Percentiles rank a stretch among this genome's conserved stretches.
These are phyloP conservation scores for Solidago caesia DNA, from an alignment of 129 eudicot species.

Conservation along the genomic window DNA sequence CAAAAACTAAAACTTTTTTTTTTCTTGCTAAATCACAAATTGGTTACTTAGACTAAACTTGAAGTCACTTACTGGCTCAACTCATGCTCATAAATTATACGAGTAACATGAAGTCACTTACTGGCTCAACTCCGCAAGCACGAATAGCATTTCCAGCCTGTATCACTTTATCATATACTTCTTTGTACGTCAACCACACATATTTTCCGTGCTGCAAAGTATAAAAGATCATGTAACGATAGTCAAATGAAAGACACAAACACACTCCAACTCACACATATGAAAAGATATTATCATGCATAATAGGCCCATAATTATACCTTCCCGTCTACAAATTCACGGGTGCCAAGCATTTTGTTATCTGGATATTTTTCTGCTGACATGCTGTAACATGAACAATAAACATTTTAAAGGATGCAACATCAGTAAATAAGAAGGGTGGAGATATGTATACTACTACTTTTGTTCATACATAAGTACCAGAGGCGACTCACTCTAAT, in stretches of 20 bases:
- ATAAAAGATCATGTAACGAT: not conserved
- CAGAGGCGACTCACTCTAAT: too few relatives aligned
- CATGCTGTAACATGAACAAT: constrained; percentile 45
- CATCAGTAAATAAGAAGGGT: not conserved
- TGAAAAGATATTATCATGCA: not conserved
- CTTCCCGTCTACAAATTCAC: constrained; percentile 79
- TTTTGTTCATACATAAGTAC: too few relatives aligned
- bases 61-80: constrained; percentile 55
- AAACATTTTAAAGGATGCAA: constrained; percentile 1
- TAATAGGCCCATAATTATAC: constrained; percentile 34
- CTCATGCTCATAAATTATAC: not conserved
- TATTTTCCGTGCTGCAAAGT: constrained; percentile 71
- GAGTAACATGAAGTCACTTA: constrained; percentile 35
- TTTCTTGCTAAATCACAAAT: too few relatives aligned
- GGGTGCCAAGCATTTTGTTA: constrained; percentile 93
- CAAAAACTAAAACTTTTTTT: too few relatives aligned
- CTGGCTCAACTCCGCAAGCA: constrained; percentile 69
- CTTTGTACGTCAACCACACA: constrained; percentile 79
- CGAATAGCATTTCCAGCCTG: constrained; percentile 74
- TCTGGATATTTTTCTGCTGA: constrained; percentile 82
- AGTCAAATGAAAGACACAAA: not conserved
- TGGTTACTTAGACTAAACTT: too few relatives aligned
- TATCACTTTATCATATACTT: constrained; percentile 71
- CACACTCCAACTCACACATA: constrained; percentile 4
- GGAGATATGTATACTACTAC: not conserved